Evolutionary conservation across 345 rosid genomes (phyloP), one percentile per base, ranked within the genome.

Genomic region (Lagerstroemia speciosa): DNA sequence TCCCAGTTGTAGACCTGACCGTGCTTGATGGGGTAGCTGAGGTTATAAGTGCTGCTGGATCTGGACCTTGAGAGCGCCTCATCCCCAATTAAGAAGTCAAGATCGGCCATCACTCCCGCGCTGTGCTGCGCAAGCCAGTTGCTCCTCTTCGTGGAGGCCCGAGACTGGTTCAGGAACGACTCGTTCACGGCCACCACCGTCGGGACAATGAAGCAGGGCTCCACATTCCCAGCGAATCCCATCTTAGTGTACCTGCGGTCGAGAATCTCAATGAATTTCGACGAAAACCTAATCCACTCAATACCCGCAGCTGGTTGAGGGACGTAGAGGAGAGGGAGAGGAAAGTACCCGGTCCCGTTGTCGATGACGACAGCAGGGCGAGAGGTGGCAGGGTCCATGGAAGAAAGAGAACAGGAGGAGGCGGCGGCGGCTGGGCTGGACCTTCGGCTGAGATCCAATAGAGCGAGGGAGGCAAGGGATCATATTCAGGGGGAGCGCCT

Each of bases 1-100:
- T 94, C 99, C 99, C 99, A 94, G 72, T 94, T 91, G 67, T 88
- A 88, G 50, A 94, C 95, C 76, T 94, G 97, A 65, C 99, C 95
- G 37, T 91, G 88, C 72, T 77, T 84, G 68, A 94, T 88, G 2
- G 99, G 97, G 77, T 89, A 86, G 66, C 75, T 87, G 75, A 94
- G 95, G 65, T 81, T 89, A 67, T 94, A 86, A 19, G 84, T 75
- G 67, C 81, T 94, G 73, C 90, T 94, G 31, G 95, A 81, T 73
- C 97, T 74, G 22, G 98, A 86, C 72, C 78, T 84, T 15, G 90
- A 22, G 38, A 89, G 22, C 9, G 97, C 98, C 76, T 94, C 98
- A 0, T 94, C 98, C 37, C 99, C 95, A 15, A 91, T 84, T 68
- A 81, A 91, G 83, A 88, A 94, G 71, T 94, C 99, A 12, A 94